Base-by-base conservation (phyloP, 208 protist genomes). In the Leishmania tropica region DNA sequence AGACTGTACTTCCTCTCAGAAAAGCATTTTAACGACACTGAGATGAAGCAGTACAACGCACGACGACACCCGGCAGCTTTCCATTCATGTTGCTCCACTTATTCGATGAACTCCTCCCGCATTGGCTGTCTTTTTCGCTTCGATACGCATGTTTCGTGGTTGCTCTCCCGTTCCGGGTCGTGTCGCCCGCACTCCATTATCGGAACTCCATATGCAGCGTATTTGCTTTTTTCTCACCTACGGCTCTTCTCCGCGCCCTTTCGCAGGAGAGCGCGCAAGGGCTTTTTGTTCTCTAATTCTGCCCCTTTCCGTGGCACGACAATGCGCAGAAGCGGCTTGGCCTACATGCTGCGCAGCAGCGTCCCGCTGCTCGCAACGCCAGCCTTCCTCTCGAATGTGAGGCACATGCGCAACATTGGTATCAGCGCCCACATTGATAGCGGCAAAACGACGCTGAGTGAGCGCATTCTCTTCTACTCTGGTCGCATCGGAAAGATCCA, bases 351-450 rank as follows among this genome's bases (percentile, higher is more conserved):
- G 68, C 82, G 84, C 31, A 40, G 75, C 64, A 92, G 70, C 72
- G 48, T 47, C 17, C 51, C 85, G 24, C 85, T 91, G 13, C 76
- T 93, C 53, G 92, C 90, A 45, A 96, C 93, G n/a, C 86, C 93
- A 11, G 85, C 87, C 47, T 98, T 97, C 79, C 35, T 93, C 40
- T 87, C 95, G 73, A 87, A 75, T 47, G 85, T 97, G 72, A 89
- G 88, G 72, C 92, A 93, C 70, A 72, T 97, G 54, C 89, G 98
- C 58, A 99, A 99, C 83, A 99, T 99, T 84, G 98, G 98, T 80
- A 99, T 99, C 76, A 98, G 96, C 70, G 99, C 99, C 17, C 99
- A 99, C 92, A 99, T 99, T 88, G 99, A 99, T 87, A 98, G 94
- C 56, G 99, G 99, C 56, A 99, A 99, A 91, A 99, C 99, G 8